These are phyloP conservation scores for Kodamaea derodonti DNA, from an alignment of 1,139 yeast genomes.

Conservation along the genomic window DNA sequence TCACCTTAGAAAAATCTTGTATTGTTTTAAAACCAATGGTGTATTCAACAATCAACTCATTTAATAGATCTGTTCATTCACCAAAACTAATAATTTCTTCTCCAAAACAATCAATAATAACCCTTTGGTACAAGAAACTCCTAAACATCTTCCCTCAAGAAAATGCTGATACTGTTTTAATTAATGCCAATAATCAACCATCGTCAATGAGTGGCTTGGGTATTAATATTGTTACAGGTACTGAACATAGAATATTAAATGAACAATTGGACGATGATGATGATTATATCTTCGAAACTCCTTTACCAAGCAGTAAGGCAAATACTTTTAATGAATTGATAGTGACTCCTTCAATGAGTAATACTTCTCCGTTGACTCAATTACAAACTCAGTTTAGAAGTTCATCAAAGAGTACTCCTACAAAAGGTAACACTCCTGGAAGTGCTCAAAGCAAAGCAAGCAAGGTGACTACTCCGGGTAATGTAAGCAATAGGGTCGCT, in stretches of 20 bases:
- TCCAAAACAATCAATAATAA: constrained; percentile 17
- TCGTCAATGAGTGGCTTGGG: constrained; percentile 33
- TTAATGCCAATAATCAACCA: constrained; percentile 10
- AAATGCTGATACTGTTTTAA: constrained; percentile 21
- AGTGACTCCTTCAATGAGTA: constrained; percentile 18
- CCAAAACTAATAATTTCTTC: constrained; percentile 11
- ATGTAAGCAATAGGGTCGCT: no score
- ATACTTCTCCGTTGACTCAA: constrained; percentile 16
- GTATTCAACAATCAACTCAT: constrained; percentile 14
- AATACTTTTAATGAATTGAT: constrained; percentile 21
- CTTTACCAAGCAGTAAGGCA: constrained; percentile 10
- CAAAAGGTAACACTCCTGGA: not conserved
- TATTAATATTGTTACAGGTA: constrained; percentile 27
- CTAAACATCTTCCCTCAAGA: constrained; percentile 30
- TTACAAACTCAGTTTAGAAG: constrained; percentile 12
- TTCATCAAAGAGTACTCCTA: not conserved
- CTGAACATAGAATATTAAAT: constrained; percentile 7
- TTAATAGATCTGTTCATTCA: not conserved
- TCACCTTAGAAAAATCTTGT: constrained; percentile 17
- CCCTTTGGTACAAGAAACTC: constrained; percentile 27
- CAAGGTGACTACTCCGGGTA: no score
- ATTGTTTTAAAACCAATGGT: constrained; percentile 27
- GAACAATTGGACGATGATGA: not conserved
- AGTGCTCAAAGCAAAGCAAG: not conserved
- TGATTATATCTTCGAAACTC: constrained; percentile 6